A percentile compares a stretch with the other conserved stretches of the same genome.
Evolutionary conservation across 73 alveolate species (phyloP).

Genomic region (Paramecium primaurelia): DNA sequence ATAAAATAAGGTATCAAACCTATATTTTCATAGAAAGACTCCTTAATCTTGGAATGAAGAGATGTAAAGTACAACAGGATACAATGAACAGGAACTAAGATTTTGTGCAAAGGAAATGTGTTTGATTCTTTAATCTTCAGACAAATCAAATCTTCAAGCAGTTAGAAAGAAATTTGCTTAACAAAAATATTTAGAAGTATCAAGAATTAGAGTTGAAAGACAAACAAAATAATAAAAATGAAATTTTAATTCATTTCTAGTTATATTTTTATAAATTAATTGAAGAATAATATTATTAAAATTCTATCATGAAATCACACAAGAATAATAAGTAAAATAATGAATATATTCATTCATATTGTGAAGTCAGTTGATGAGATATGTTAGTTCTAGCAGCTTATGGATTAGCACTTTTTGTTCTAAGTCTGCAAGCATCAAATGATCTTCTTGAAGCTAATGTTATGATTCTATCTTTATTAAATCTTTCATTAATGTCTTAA

Average conservation of each 20-base stretch:
- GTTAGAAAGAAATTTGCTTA: conserved; percentile 74
- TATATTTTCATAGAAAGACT: not conserved
- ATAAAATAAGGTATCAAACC: conserved; percentile 40
- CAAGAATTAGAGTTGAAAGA: conserved; percentile 66
- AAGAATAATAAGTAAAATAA: not conserved
- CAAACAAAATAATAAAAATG: not conserved
- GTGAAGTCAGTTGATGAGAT: not conserved
- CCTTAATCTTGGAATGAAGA: conserved; percentile 40
- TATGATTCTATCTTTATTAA: not conserved
- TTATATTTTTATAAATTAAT: not conserved
- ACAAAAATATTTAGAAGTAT: conserved; percentile 67
- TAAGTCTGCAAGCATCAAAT: not conserved
- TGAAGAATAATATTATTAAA: not conserved
- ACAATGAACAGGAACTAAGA: conserved; percentile 52
- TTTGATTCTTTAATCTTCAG: conserved; percentile 9
- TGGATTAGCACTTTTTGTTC: not conserved
- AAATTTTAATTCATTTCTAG: not conserved
- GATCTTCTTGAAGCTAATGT: not conserved
- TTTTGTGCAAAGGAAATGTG: conserved; percentile 69
- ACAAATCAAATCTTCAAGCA: conserved; percentile 64
- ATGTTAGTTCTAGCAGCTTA: not conserved
- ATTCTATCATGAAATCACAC: not conserved
- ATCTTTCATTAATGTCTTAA: not conserved
- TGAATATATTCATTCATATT: not conserved
- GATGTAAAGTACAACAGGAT: conserved; percentile 57